A percentile compares a stretch with the other conserved stretches of the same genome.
phyloP scores from a whole-genome alignment of 2,329 filamentous ascomycete genomes.

The Colletotrichum musae region DNA sequence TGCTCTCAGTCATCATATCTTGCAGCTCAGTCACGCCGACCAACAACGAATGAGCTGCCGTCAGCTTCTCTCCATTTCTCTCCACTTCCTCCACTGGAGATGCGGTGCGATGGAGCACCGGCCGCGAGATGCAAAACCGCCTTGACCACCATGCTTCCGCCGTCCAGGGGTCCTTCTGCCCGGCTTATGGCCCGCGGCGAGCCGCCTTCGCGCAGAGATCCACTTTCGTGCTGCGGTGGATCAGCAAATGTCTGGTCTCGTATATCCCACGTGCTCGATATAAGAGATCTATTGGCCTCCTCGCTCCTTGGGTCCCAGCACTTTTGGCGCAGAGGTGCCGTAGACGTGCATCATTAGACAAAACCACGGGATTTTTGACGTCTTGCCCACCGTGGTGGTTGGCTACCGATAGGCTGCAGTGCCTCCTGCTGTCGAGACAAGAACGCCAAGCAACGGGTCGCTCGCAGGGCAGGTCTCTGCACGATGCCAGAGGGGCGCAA shows the following conservation, averaged over 20 bases:
- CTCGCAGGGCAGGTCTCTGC: not conserved
- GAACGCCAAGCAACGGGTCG: constrained; percentile 24
- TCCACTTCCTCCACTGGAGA: constrained; percentile 27
- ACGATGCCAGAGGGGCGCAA: not conserved
- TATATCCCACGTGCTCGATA: constrained; percentile 33
- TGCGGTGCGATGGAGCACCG: constrained; percentile 16
- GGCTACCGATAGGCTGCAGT: constrained; percentile 31
- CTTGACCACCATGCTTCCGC: constrained; percentile 20
- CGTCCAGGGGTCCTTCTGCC: constrained; percentile 30
- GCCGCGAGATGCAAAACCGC: constrained; percentile 14
- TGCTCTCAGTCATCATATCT: constrained; percentile 17
- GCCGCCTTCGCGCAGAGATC: constrained; percentile 25
- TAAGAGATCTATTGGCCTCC: constrained; percentile 27
- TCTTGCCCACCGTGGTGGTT: constrained; percentile 9
- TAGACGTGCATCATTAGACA: constrained; percentile 25
- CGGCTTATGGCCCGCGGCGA: constrained; percentile 24
- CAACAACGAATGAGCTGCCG: not conserved
- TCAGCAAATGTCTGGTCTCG: constrained; percentile 31
- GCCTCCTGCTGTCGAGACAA: constrained; percentile 23
- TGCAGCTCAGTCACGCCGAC: not conserved
- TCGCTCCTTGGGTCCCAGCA: not conserved
- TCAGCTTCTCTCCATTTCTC: not conserved
- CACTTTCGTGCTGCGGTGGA: constrained; percentile 24
- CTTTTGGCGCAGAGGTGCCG: constrained; percentile 8
- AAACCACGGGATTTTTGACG: not conserved